phyloP scores from a whole-genome alignment of 495 filamentous ascomycete genomes.

The Aspergillus coremiiformis region DNA sequence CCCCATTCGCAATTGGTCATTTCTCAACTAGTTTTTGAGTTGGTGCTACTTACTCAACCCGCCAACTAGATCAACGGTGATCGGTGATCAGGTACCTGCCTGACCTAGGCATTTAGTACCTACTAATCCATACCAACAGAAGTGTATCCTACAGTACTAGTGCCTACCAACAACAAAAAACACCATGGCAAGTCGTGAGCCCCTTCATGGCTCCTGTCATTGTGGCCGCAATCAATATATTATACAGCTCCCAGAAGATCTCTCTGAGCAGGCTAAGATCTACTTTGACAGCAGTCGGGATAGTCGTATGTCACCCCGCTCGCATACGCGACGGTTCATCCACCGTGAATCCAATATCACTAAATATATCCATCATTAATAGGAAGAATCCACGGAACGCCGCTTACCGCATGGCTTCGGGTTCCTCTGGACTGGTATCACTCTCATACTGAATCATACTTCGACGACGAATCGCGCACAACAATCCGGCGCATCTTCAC shows the following conservation, averaged over 20 bases:
- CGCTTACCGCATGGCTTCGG: conserved; percentile 68
- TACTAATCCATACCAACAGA: too few relatives aligned
- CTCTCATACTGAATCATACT: conserved; percentile 62
- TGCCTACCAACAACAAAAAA: too few relatives aligned
- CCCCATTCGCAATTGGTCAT: not conserved
- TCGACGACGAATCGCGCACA: conserved; percentile 65
- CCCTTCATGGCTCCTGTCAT: conserved; percentile 67
- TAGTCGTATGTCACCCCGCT: conserved; percentile 49
- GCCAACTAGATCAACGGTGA: not conserved
- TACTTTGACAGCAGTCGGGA: conserved; percentile 60
- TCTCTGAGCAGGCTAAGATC: conserved; percentile 51
- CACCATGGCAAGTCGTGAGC: conserved; percentile 39
- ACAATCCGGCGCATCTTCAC: conserved; percentile 67
- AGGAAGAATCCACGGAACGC: conserved; percentile 63
- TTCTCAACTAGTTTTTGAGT: not conserved
- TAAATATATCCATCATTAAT: conserved; percentile 5
- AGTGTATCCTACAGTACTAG: too few relatives aligned
- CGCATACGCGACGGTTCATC: too few relatives aligned
- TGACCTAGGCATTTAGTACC: too few relatives aligned
- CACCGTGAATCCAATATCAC: too few relatives aligned
- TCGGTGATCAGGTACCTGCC: too few relatives aligned
- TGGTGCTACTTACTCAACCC: not conserved
- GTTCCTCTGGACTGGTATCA: conserved; percentile 72
- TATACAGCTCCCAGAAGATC: conserved; percentile 55
- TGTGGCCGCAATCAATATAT: conserved; percentile 81